Base-by-base conservation (phyloP, 345 rosid species). In the Nephelium lappaceum region DNA sequence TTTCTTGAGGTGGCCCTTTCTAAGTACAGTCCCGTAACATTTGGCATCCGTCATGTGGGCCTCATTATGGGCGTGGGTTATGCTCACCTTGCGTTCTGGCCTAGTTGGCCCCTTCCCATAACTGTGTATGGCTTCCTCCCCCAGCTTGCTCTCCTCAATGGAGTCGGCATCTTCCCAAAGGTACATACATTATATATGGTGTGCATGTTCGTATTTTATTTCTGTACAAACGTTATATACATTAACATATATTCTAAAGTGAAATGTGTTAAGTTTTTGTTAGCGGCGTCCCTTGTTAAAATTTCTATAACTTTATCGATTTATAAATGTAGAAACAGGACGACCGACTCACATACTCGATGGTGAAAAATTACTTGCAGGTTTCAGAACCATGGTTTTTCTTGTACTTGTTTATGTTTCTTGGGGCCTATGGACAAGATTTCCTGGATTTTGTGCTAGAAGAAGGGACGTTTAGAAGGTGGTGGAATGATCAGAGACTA, bases 401-500 rank as follows among this genome's bases (percentile, higher is more conserved):
- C 75, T 77, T 95, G 24, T 91, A 93, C 84, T 38, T 64, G n/a
- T 89, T 95, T 77, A 84, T 93, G 16, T 86, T 87, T 80, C 1
- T 92, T 0, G 95, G 95, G 23, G 86, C 92, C n/a, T 91, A 95
- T 39, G 83, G 27, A 31, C 91, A 89, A 80, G 93, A 86, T 70
- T 36, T 84, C 11, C 5, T 79, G 0, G 93, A 90, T 4, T 87
- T 88, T 69, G 6, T 83, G 27, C 21, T 85, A 14, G 87, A 68
- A 38, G 84, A 86, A 11, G 90, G 89, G n/a, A 88, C 87, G 25
- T 58, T 86, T 77, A 58, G 55, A 18, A 87, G 69, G 73, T 93
- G 98, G 98, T 91, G 94, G 94, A 92, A 85, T 70, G 92, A 87
- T 75, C 96, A 86, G 73, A 85, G 96, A 66, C 85, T 89, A 57